Evolutionary conservation across 768 basidiomycete species (phyloP).

Genomic region (Leccinum disarticulatum): DNA sequence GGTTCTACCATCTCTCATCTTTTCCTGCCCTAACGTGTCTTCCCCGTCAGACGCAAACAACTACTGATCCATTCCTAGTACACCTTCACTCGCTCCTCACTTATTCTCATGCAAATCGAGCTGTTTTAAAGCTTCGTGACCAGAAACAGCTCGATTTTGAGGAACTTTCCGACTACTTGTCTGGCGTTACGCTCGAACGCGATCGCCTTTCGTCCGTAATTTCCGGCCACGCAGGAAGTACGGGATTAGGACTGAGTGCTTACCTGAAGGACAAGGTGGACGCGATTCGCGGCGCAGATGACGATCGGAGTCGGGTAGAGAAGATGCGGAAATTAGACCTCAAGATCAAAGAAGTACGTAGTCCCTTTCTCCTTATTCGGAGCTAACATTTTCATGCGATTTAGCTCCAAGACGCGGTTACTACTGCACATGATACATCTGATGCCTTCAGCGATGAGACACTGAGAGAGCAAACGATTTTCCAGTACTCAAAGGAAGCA

Average conservation of each 20-base stretch:
- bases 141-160: slow-evolving; percentile 99
- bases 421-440: slow-evolving; percentile 91
- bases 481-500: slow-evolving; percentile 86
- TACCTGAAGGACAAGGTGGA: slow-evolving; percentile 94
- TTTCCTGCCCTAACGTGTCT: not conserved
- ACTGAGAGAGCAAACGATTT: slow-evolving; percentile 83
- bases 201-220: slow-evolving; percentile 90
- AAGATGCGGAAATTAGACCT: slow-evolving; percentile 89
- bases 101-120: slow-evolving; percentile 91
- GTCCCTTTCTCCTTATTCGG: not conserved
- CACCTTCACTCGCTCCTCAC: slow-evolving; percentile 90
- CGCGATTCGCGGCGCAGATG: slow-evolving; percentile 86
- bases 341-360: slow-evolving; percentile 89
- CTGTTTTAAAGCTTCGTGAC: slow-evolving; percentile 93
- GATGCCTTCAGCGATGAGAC: slow-evolving; percentile 97
- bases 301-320: slow-evolving; percentile 89
- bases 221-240: slow-evolving; percentile 83
- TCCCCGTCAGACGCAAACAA: slow-evolving; percentile 68
- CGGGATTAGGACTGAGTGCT: slow-evolving; percentile 79
- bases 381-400: slow-evolving; percentile 1
- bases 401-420: slow-evolving; percentile 95
- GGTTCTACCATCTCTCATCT: slow-evolving; percentile 3
- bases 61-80: slow-evolving; percentile 86
- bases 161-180: slow-evolving; percentile 92
- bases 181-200: slow-evolving; percentile 88